Percentiles rank a stretch among this genome's conserved stretches.
Conservation (phyloP, 192 early-diverging fungal genomes). For the Irineochytrium annulatum region DNA sequence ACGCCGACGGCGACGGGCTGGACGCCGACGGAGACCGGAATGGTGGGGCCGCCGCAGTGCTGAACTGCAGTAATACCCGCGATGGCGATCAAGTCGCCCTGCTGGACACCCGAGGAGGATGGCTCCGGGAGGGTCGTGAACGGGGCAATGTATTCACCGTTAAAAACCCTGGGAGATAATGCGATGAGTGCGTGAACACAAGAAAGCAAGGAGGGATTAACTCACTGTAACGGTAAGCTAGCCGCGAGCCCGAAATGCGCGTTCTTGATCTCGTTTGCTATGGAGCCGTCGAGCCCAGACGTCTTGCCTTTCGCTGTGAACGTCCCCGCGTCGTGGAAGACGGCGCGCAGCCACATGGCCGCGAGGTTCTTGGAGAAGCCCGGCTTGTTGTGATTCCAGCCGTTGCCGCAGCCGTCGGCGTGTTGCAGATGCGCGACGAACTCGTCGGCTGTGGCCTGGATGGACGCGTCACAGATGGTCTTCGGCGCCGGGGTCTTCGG, state of each 20-base stretch:
- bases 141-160: no score
- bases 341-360: conserved; percentile 31
- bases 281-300: conserved; percentile 21
- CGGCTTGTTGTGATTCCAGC: neutral
- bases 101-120: no score
- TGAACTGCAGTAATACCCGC: neutral
- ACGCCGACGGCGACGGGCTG: neutral
- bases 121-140: no score
- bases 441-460: neutral
- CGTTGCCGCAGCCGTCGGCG: neutral
- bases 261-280: no score
- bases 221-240: no score
- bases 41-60: conserved; percentile 29
- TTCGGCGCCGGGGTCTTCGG: no score
- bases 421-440: neutral
- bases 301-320: conserved; percentile 4
- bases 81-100: neutral
- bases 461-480: no score
- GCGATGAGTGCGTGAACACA: no score
- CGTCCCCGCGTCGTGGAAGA: conserved; percentile 30
- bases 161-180: no score
- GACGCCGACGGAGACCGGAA: conserved; percentile 16
- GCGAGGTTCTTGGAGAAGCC: conserved; percentile 22
- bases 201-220: no score
- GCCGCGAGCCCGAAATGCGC: no score